Base-by-base conservation (phyloP, 139 green algal genomes). In the Coelastrella sp. region DNA sequence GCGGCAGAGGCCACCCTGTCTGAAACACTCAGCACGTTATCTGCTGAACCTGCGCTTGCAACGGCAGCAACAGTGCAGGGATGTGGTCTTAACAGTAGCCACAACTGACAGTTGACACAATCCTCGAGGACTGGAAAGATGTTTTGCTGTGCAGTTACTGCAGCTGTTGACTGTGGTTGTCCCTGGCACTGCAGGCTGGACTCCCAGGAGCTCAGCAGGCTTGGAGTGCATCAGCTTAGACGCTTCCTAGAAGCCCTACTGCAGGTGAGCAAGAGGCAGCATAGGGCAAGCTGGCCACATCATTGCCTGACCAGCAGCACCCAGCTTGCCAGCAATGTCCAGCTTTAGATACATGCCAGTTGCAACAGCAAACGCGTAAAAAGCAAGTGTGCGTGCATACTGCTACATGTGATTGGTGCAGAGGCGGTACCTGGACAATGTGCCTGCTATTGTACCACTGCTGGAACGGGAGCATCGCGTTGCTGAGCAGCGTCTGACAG, bases 221-320 rank as follows among this genome's bases (percentile, higher is more conserved):
- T 98, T 22, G 97, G 97, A 59, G 91, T 86, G 80, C 88, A 87
- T 70, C 95, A 98, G 91, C 96, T 99, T 68, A 93, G 97, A 14
- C 89, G 94, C 75, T 99, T 98, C 93, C 92, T 99, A 61, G 97
- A 99, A 93, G 93, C 97, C 81, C 93, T 99, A 83, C 94, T 99
- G 91, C 80, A 86, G 80, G 80, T 86, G 6, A 19, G 78, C 97
- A 98, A 92, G 73, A 49, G 35, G 35, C 78, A 24, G 57, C 27
- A 8, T 4, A 89, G 94, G 27, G 82, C 87, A 90, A 93, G 68
- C 8, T 58, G 20, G 56, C n/a, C 25, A 20, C 76, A 65, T 20
- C 14, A 4, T 6, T 83, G 27, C 27, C 17, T 83, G 76, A 0
- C 76, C 25, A 10, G 76, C 25, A 20, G 15, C 76, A 83, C 76